Base-by-base conservation (phyloP, 2,329 filamentous ascomycete species). In the Cordyceps militaris region DNA sequence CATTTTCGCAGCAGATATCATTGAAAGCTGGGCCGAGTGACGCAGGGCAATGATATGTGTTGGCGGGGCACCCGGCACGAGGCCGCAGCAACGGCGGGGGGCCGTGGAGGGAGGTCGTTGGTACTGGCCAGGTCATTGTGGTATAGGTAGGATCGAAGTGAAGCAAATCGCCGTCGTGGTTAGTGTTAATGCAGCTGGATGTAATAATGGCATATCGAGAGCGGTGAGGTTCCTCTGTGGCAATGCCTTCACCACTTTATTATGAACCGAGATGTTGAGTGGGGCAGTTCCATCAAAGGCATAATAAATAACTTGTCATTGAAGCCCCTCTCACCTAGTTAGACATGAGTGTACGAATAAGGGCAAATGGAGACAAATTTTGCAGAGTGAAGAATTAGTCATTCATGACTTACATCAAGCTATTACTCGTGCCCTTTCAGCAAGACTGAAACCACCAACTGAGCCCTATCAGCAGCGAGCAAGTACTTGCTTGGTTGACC, bases 21-120 rank as follows among this genome's bases (percentile, higher is more conserved):
- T 64, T 68, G 63, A 82, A 83, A 43, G 66, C 70, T 23, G 71
- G 61, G 9, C 79, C 79, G 51, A 76, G 69, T 9, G 71, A 69
- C 60, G 73, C 65, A 21, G 78, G 74, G 66, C 80, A 83, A 59
- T 74, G 77, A 65, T 75, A 80, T 59, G 76, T 81, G 63, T 79
- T 73, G 51, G 71, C 69, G 8, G 79, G 76, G 59, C 80, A 82
- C 53, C 70, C 65, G n/a, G 66, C 64, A 58, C 71, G 50, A 23
- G 48, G 46, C 30, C 28, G 59, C 10, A 64, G 49, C 9, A 64
- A 49, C 16, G 30, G 58, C n/a, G 65, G 62, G n/a, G 61, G 61
- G 19, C 61, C 61, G 21, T 65, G 60, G 26, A 59, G 59, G 38
- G 64, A 65, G 5, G 63, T 64, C 23, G 65, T 62, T 47, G 59